Evolutionary conservation across 2,329 filamentous ascomycete genomes (phyloP).

Genomic region (Colletotrichum tabaci): DNA sequence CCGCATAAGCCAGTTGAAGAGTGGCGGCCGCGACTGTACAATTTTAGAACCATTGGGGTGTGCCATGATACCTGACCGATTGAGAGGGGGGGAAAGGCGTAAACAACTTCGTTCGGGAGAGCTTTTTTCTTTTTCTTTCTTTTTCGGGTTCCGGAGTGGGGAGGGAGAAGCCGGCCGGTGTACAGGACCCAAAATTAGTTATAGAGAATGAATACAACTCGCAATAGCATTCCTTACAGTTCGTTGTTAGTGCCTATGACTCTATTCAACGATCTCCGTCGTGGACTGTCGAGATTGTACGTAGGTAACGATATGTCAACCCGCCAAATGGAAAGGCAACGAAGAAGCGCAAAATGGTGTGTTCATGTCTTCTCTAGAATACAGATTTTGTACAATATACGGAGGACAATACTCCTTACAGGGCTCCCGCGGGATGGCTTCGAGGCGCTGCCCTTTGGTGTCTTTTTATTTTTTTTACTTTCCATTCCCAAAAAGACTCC

Average conservation of each 20-base stretch:
- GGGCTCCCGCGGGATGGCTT: conserved; percentile 10
- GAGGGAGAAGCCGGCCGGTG: conserved; percentile 31
- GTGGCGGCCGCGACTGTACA: conserved; percentile 26
- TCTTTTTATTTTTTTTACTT: conserved; percentile 18
- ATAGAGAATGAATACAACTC: conserved; percentile 41
- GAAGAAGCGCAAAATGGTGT: conserved; percentile 27
- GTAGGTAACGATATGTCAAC: background rate
- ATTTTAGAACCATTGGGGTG: conserved; percentile 41
- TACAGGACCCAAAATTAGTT: conserved; percentile 32
- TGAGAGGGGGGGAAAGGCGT: conserved; percentile 30
- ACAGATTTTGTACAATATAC: conserved; percentile 38
- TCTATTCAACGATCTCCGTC: no score
- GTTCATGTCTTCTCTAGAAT: conserved; percentile 40
- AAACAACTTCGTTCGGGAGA: conserved; percentile 39
- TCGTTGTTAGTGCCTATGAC: background rate
- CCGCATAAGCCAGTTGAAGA: conserved; percentile 23
- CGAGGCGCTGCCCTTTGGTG: conserved; percentile 7
- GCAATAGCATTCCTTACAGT: background rate
- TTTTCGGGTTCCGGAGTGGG: conserved; percentile 29
- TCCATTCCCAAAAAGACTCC: conserved; percentile 5
- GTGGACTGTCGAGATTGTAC: background rate
- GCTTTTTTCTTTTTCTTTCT: background rate
- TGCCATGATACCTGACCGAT: conserved; percentile 42
- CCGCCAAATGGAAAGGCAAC: background rate
- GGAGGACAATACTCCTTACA: conserved; percentile 25